Conservation (phyloP, 148 eudicot species). For the Cornus florida region DNA sequence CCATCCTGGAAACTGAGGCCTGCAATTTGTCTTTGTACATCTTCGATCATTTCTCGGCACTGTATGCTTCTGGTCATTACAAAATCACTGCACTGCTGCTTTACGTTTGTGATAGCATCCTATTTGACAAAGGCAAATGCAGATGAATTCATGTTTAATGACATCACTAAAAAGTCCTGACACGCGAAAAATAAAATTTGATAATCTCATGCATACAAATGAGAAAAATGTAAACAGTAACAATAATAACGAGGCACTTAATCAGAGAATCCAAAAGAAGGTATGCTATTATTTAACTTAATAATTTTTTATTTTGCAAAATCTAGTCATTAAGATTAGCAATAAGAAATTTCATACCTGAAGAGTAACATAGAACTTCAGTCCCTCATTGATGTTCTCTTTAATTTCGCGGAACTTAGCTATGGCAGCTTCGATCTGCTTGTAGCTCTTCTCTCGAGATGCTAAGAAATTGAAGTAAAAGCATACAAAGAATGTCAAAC, state of each 20-base stretch:
- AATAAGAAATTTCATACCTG: conserved; percentile 49
- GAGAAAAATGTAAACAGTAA: too few species aligned
- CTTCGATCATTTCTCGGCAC: conserved; percentile 91
- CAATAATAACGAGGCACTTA: neutral
- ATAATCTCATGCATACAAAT: too few species aligned
- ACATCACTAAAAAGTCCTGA: neutral
- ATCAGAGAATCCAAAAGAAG: neutral
- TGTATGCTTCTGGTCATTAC: conserved; percentile 94
- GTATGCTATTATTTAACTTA: too few species aligned
- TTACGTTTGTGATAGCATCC: conserved; percentile 90
- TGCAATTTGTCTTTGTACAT: conserved; percentile 5
- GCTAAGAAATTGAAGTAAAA: conserved; percentile 35
- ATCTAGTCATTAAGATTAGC: neutral
- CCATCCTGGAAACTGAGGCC: conserved; percentile 83
- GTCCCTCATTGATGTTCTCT: conserved; percentile 90
- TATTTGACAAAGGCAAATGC: conserved; percentile 22
- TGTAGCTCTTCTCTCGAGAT: conserved; percentile 75
- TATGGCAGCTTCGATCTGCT: conserved; percentile 96
- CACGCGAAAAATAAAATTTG: neutral
- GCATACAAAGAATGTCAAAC: neutral
- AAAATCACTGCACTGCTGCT: conserved; percentile 94
- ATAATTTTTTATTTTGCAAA: neutral
- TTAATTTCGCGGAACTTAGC: conserved; percentile 88
- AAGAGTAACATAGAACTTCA: conserved; percentile 95
- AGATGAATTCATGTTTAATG: neutral